These are phyloP conservation scores for Chaetoceros muelleri DNA, from an alignment of 108 stramenopile species.

Conservation along the genomic window DNA sequence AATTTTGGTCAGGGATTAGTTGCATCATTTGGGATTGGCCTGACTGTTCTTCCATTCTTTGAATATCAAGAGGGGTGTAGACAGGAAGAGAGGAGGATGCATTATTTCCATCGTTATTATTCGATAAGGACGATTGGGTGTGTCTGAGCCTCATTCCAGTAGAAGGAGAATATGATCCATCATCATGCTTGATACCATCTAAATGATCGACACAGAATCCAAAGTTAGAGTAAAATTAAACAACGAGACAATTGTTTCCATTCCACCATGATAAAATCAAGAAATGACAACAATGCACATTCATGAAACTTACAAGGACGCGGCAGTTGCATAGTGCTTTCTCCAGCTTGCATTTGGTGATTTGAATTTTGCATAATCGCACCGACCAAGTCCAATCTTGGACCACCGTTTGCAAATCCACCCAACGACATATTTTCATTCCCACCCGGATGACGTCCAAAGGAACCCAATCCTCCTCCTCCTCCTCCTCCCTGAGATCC, in stretches of 20 bases:
- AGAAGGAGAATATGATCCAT: background rate
- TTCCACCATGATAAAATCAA: no score
- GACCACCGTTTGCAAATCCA: slow-evolving; percentile 21
- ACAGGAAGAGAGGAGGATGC: slow-evolving; percentile 23
- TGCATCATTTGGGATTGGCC: slow-evolving; percentile 59
- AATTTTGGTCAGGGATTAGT: slow-evolving; percentile 81
- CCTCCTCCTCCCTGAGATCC: slow-evolving; percentile 12
- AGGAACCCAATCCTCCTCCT: slow-evolving; percentile 6
- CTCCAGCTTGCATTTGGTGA: slow-evolving; percentile 22
- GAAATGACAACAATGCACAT: background rate
- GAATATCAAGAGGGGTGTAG: slow-evolving; percentile 70
- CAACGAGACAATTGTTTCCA: no score
- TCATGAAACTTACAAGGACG: slow-evolving; percentile 20
- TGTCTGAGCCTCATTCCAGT: slow-evolving; percentile 2
- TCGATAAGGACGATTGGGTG: slow-evolving; percentile 9
- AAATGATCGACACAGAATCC: background rate
- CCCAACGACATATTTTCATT: no score
- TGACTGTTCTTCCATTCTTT: slow-evolving; percentile 72
- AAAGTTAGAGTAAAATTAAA: background rate
- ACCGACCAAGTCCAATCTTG: slow-evolving; percentile 75
- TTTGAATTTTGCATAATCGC: slow-evolving; percentile 57
- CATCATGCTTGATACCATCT: slow-evolving; percentile 1
- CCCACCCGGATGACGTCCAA: no score
- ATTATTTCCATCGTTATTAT: slow-evolving; percentile 17
- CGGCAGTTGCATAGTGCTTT: slow-evolving; percentile 28